A percentile compares a stretch with the other conserved stretches of the same genome.
These are phyloP conservation scores for Tilletia caries DNA, from an alignment of 1,284 basidiomycete species.

Conservation along the genomic window DNA sequence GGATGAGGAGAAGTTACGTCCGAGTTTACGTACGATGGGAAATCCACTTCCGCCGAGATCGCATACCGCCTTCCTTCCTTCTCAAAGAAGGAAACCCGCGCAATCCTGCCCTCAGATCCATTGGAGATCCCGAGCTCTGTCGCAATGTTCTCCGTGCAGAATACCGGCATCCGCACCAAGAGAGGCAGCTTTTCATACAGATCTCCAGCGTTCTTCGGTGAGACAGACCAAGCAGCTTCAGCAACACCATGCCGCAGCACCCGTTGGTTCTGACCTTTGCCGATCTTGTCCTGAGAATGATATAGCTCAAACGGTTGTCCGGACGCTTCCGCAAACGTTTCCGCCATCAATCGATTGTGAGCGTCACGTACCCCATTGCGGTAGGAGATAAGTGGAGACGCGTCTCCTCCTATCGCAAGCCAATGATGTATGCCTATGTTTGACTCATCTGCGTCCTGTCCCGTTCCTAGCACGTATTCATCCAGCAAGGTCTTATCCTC, in stretches of 20 bases:
- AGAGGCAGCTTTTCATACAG: background rate
- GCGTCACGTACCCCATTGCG: background rate
- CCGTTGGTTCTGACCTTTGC: background rate
- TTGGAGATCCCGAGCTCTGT: background rate
- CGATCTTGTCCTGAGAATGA: background rate
- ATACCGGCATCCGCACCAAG: background rate
- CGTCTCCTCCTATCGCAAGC: background rate
- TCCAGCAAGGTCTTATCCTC: background rate
- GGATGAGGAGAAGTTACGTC: background rate
- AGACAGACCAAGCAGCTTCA: background rate
- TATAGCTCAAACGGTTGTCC: background rate
- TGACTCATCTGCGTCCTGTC: background rate
- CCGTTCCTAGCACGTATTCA: background rate
- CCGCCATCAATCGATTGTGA: background rate
- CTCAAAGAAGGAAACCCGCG: background rate
- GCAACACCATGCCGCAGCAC: background rate
- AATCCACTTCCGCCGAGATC: background rate
- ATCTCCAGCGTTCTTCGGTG: background rate
- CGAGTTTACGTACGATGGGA: background rate
- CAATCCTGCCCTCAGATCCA: background rate
- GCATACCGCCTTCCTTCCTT: background rate
- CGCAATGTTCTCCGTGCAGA: conserved; percentile 1
- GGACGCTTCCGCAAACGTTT: background rate
- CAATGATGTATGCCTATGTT: background rate
- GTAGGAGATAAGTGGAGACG: background rate